Conservation (phyloP, 2,329 filamentous ascomycete species). For the Exophiala aquamarina region DNA sequence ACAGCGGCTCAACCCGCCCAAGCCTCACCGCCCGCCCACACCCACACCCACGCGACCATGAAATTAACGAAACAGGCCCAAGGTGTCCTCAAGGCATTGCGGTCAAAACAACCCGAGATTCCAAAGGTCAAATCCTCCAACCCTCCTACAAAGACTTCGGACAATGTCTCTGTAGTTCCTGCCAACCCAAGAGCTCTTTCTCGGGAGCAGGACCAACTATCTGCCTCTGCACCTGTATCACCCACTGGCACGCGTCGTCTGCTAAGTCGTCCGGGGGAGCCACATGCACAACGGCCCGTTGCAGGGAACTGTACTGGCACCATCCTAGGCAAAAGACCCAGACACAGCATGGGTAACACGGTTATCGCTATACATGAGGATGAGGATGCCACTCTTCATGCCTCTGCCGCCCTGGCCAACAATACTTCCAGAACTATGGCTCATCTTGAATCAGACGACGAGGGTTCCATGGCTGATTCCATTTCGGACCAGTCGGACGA, state of each 20-base stretch:
- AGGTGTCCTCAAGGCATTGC: conserved; percentile 18
- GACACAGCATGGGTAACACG: conserved; percentile 24
- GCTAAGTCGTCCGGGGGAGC: conserved; percentile 11
- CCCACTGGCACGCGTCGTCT: too few relatives aligned
- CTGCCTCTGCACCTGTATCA: too few relatives aligned
- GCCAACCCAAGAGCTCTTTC: not conserved
- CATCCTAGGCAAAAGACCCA: conserved; percentile 15
- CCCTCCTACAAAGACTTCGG: not conserved
- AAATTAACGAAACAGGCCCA: conserved; percentile 19
- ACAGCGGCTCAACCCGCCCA: too few relatives aligned
- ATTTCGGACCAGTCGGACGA: conserved; percentile 32
- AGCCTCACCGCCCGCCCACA: conserved; percentile 2
- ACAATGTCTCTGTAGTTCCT: not conserved
- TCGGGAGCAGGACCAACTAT: too few relatives aligned
- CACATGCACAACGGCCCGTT: conserved; percentile 10
- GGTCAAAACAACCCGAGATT: conserved; percentile 15
- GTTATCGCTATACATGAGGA: conserved; percentile 28
- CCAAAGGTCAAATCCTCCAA: conserved; percentile 1
- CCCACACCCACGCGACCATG: conserved; percentile 8
- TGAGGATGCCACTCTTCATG: conserved; percentile 5
- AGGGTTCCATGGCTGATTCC: conserved; percentile 28
- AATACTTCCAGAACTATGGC: conserved; percentile 1
- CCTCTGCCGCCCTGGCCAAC: conserved; percentile 2
- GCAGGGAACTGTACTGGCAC: conserved; percentile 12
- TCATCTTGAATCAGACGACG: conserved; percentile 35